Percentiles rank a stretch among this genome's conserved stretches.
Evolutionary conservation across 805 yeast genomes (phyloP).

Genomic region (Myxozyma kluyveri): DNA sequence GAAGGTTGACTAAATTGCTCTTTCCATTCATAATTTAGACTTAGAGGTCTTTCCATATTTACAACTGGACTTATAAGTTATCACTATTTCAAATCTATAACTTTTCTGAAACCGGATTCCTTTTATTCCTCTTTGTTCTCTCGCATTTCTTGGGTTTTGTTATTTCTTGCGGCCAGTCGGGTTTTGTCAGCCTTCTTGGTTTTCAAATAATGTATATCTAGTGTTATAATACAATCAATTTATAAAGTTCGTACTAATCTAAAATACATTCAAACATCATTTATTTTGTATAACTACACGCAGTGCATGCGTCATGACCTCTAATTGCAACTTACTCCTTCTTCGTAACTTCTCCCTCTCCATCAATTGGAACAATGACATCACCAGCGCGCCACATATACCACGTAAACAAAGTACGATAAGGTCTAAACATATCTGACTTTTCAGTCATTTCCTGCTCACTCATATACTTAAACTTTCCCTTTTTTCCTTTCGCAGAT

Average conservation of each 20-base stretch:
- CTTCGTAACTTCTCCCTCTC: conserved; percentile 5
- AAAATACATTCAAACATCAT: neutral
- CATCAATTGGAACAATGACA: conserved; percentile 25
- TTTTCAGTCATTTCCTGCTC: conserved; percentile 61
- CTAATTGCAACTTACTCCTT: neutral
- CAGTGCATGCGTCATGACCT: neutral
- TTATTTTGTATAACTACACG: neutral
- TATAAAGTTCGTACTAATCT: no score
- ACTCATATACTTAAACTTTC: conserved; percentile 37
- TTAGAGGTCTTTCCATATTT: neutral
- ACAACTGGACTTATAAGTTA: no score
- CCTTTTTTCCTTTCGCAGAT: conserved; percentile 42
- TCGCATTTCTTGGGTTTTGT: no score
- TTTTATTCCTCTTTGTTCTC: no score
- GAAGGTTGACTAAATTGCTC: conserved; percentile 26
- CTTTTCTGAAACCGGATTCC: no score
- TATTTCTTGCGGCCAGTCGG: no score
- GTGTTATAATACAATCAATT: no score
- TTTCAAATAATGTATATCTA: no score
- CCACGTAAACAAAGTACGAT: conserved; percentile 39
- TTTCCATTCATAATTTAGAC: neutral
- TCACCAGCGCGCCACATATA: conserved; percentile 31
- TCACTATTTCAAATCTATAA: no score
- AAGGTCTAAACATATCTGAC: conserved; percentile 63
- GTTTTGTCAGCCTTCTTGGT: no score